Base-by-base conservation (phyloP, 345 rosid species). In the Zanthoxylum bungeanum region DNA sequence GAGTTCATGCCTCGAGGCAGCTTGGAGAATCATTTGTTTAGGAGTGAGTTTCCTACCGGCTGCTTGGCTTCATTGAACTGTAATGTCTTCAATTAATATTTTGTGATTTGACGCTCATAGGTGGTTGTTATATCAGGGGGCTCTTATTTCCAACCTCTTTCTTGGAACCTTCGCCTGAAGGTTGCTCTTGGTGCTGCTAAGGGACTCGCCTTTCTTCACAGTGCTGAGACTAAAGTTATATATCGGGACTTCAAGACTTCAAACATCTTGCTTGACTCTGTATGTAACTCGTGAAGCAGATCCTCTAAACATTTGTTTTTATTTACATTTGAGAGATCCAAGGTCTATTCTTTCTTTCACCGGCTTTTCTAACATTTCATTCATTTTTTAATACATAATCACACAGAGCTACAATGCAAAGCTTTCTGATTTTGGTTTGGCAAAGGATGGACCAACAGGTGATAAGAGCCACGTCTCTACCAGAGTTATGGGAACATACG, bases 371-470 rank as follows among this genome's bases (percentile, higher is more conserved):
- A 17, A 61, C 4, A 53, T 58, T n/a, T n/a, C n/a, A n/a, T 72
- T 42, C 8, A 24, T 42, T 76, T 47, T 34, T 49, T 33, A 28
- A 17, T 30, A 51, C 52, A 27, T 62, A 4, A 58, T 63, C 56
- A 66, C 82, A 84, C 85, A 89, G 92, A 79, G 80, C 72, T 87
- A 89, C 76, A 86, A 83, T 69, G 90, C 95, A 2, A 89, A 89
- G 73, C 90, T 89, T 64, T 89, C 95, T 39, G 95, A 89, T 77
- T 89, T 89, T 46, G 95, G 95, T 62, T 79, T 89, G 72, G 95
- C 95, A 71, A 89, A 89, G 76, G 95, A 89, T 68, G 95, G 90
- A n/a, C 95, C 95, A 21, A 86, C 86, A 0, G 95, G 92, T 37
- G 90, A 87, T 64, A 84, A 86, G 62, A 87, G 95, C 74, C 85